Percentiles rank a stretch among this genome's conserved stretches.
Evolutionary conservation across 768 basidiomycete species (phyloP).

Genomic region (Kwoniella bestiolae): DNA sequence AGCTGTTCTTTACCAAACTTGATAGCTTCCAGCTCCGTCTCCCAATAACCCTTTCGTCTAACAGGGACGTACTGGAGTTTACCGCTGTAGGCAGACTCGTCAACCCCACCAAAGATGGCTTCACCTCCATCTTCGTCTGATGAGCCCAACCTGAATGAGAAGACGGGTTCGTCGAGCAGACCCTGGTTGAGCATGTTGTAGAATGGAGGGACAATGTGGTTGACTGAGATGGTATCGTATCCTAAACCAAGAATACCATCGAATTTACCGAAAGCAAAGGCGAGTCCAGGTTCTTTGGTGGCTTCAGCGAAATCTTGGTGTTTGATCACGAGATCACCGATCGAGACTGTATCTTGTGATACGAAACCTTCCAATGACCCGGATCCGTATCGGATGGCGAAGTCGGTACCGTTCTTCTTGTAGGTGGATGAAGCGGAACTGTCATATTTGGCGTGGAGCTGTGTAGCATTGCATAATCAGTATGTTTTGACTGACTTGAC

Average conservation of each 20-base stretch:
- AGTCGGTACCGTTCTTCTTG: slow-evolving; percentile 84
- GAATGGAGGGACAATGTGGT: slow-evolving; percentile 89
- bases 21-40: slow-evolving; percentile 89
- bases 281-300: slow-evolving; percentile 91
- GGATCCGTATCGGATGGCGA: slow-evolving; percentile 91
- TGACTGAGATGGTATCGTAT: slow-evolving; percentile 90
- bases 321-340: slow-evolving; percentile 79
- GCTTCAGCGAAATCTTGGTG: slow-evolving; percentile 92
- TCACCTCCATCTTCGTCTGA: slow-evolving; percentile 89
- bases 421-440: slow-evolving; percentile 76
- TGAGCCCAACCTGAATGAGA: slow-evolving; percentile 89
- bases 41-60: slow-evolving; percentile 96
- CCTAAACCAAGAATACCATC: slow-evolving; percentile 93
- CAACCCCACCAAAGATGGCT: slow-evolving; percentile 88
- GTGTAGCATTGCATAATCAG: not conserved
- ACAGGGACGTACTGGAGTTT: slow-evolving; percentile 84
- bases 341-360: slow-evolving; percentile 75
- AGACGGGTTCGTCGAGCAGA: slow-evolving; percentile 81
- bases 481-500: not conserved
- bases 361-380: slow-evolving; percentile 97
- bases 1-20: slow-evolving; percentile 82
- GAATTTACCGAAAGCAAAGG: slow-evolving; percentile 87
- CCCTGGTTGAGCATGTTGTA: slow-evolving; percentile 85
- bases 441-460: slow-evolving; percentile 88
- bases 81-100: slow-evolving; percentile 75